These are phyloP conservation scores for Hericium rajendrae DNA, from an alignment of 768 basidiomycete genomes.

Conservation along the genomic window DNA sequence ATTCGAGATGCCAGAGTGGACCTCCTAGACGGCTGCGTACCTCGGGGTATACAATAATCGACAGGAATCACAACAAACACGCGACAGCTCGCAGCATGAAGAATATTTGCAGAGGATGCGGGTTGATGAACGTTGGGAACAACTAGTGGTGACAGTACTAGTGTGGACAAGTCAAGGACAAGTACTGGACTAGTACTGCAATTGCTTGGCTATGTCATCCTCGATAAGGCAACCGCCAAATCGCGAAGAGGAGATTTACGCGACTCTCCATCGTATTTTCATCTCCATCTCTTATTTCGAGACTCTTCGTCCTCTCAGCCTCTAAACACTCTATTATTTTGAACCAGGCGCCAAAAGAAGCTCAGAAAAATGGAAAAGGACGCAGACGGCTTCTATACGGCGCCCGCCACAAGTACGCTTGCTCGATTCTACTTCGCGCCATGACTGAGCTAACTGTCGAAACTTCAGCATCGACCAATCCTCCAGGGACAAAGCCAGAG, in stretches of 20 bases:
- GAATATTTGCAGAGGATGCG: too few relatives aligned
- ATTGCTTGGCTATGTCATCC: too few relatives aligned
- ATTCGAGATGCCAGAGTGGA: too few relatives aligned
- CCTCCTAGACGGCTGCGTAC: too few relatives aligned
- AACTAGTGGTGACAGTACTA: too few relatives aligned
- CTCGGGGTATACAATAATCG: too few relatives aligned
- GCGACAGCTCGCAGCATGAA: too few relatives aligned
- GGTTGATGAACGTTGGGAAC: too few relatives aligned
- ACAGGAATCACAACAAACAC: too few relatives aligned
- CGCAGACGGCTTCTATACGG: slow-evolving; percentile 70
- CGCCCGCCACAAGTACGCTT: slow-evolving; percentile 21
- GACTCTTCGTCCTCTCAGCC: not conserved
- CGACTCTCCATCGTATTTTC: not conserved
- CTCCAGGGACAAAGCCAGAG: not conserved
- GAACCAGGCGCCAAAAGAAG: not conserved
- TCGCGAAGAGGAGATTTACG: not conserved
- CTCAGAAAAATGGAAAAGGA: slow-evolving; percentile 51
- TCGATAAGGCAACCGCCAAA: too few relatives aligned
- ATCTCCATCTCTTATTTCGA: not conserved
- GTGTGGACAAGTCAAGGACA: too few relatives aligned
- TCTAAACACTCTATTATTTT: not conserved
- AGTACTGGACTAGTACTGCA: too few relatives aligned
- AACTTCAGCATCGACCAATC: not conserved
- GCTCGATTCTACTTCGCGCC: not conserved
- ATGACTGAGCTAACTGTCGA: not conserved